Base-by-base conservation (phyloP, 148 eudicot species). In the Cornus florida region DNA sequence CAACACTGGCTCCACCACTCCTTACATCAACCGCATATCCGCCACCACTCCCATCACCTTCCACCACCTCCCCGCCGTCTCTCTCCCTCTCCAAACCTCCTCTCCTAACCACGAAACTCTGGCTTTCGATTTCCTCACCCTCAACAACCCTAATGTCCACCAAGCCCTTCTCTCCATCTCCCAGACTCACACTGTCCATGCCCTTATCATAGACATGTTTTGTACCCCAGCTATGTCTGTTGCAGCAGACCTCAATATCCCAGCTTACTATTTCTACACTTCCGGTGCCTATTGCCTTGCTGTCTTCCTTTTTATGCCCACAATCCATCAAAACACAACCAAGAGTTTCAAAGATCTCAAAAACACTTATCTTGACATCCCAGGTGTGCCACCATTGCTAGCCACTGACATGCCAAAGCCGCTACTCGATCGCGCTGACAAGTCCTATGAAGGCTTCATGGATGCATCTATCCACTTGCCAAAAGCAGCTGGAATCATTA, bases 191-290 rank as follows among this genome's bases (percentile, higher is more conserved):
- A 72, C 9, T 1, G 59, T 88, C 66, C 43, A 20, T 9, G 87
- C 86, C 9, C 50, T 88, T 14, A 23, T 88, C 28, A 76, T 86
- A 10, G 91, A 89, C 70, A 65, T 84, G 62, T 86, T 89, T 76
- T 86, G 88, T 78, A 39, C 79, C 53, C 70, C 88, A 0, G 86
- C 86, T 22, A 68, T 83, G 20, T 23, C 70, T 1, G 76, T 86
- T 11, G 79, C 88, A 7, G 35, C 68, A 0, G 73, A 53, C 24
- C 72, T 83, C 6, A 65, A 72, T 2, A 79, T 89, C 4, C 89
- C 89, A 1, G 73, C 82, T 31, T 85, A 84, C 73, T 84, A 46
- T 69, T 84, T 81, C 88, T 75, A 78, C 71, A 89, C 84, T 35
- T 74, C 79, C 7, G 88, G 86, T 4, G 85, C 81, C 4, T 68